Percentiles rank a stretch among this genome's conserved stretches.
These are phyloP conservation scores for Paraconiothyrium brasiliense DNA, from an alignment of 2,329 filamentous ascomycete species.

Conservation along the genomic window DNA sequence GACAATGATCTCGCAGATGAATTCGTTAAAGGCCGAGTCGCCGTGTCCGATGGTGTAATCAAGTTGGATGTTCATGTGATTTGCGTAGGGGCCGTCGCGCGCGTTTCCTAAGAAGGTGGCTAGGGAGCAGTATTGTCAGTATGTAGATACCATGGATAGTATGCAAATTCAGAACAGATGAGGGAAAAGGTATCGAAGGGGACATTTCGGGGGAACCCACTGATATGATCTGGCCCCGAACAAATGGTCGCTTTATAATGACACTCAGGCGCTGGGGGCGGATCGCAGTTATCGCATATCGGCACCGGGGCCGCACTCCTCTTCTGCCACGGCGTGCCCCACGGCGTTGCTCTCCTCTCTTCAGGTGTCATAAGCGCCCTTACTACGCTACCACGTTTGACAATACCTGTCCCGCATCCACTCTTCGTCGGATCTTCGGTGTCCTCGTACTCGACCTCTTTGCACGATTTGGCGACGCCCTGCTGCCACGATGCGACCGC, in stretches of 20 bases:
- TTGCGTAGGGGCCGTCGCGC: constrained; percentile 8
- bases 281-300: constrained; percentile 5
- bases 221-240: constrained; percentile 4
- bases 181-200: no score
- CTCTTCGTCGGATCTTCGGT: background rate
- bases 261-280: background rate
- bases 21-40: constrained; percentile 4
- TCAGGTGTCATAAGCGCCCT: background rate
- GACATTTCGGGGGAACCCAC: background rate
- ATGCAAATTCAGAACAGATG: background rate
- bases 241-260: constrained; percentile 1
- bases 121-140: background rate
- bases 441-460: constrained; percentile 16
- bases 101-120: background rate
- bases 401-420: constrained; percentile 5
- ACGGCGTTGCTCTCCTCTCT: background rate
- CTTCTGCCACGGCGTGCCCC: no score
- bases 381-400: background rate
- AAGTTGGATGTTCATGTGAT: constrained; percentile 14
- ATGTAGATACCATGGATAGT: background rate
- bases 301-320: background rate
- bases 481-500: constrained; percentile 15
- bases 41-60: background rate
- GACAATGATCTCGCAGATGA: constrained; percentile 12
- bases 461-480: constrained; percentile 16